Conservation (phyloP, 2,329 filamentous ascomycete species). For the Arachnopeziza araneosa region DNA sequence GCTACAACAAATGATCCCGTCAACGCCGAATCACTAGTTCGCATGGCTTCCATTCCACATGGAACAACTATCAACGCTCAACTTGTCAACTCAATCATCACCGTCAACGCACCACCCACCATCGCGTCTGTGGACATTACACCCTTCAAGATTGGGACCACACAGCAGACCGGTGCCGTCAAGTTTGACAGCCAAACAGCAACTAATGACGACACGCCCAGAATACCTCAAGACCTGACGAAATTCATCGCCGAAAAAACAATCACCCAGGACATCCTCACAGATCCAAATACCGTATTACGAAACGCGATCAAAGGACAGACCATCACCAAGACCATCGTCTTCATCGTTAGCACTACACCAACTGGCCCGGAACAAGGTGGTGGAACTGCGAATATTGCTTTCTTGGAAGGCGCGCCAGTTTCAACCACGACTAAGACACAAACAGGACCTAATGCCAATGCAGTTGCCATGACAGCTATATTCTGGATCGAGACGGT, state of each 20-base stretch:
- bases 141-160: constrained; percentile 15
- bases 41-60: constrained; percentile 40
- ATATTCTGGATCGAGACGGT: constrained; percentile 32
- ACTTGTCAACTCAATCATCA: constrained; percentile 21
- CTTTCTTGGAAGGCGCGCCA: constrained; percentile 23
- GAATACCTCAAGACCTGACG: constrained; percentile 29
- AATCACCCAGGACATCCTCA: constrained; percentile 31
- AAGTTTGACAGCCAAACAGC: constrained; percentile 10
- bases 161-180: background rate
- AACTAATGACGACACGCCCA: constrained; percentile 14
- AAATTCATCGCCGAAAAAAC: constrained; percentile 27
- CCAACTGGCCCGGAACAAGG: constrained; percentile 19
- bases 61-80: constrained; percentile 40
- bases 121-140: constrained; percentile 25
- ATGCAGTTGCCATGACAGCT: constrained; percentile 22
- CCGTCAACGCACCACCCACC: constrained; percentile 15
- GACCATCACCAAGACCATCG: constrained; percentile 28
- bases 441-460: constrained; percentile 22
- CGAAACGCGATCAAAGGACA: constrained; percentile 28
- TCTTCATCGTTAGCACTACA: constrained; percentile 29
- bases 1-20: constrained; percentile 20
- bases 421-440: background rate
- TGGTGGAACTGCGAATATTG: constrained; percentile 31
- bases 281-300: constrained; percentile 29
- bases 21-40: constrained; percentile 25